Base-by-base conservation (phyloP, 768 basidiomycete genomes). In the Amanita pseudoporphyria region DNA sequence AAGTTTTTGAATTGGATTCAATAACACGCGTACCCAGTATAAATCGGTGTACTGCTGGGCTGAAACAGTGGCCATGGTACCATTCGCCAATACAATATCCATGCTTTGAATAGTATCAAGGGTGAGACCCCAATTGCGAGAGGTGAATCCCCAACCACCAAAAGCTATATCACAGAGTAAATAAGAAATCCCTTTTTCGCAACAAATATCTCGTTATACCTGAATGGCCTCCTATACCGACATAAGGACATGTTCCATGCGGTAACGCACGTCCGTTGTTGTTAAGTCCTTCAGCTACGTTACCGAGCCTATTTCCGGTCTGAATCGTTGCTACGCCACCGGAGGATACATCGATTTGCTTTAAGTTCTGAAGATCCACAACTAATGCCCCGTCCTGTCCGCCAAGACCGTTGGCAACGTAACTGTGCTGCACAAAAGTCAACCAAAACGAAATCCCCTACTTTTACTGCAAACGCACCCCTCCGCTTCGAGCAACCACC, bases 121-220 rank as follows among this genome's bases (percentile, higher is more conserved):
- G 0, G 71, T 64, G 3, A 80, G 65, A 1, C 79, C 79, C 70
- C 73, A 78, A 51, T 67, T 63, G 5, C 77, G 62, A 2, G 72
- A 70, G 0, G 68, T 67, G 52, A 73, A 73, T 0, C 78, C 78
- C 54, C 68, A 78, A 10, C 72, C 77, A 10, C 77, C 74, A 49
- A 67, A 72, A 1, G 58, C 67, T 70, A 28, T 6, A 24, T 14
- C 19, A 12, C 9, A 9, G 3, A n/a, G 21, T 6, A 31, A 10
- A 13, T 22, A 46, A 32, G 36, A 26, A 47, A 9, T 28, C 18
- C 19, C 24, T 28, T 16, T 3, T 9, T 14, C n/a, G 14, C 6
- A 7, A 19, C 2, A 6, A 28, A 37, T n/a, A 7, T 9, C n/a
- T n/a, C 39, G 5, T 21, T 62, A 2, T 38, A 68, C 70, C 60